These are phyloP conservation scores for Boletellus deceptivus DNA, from an alignment of 1,284 basidiomycete species.

Conservation along the genomic window DNA sequence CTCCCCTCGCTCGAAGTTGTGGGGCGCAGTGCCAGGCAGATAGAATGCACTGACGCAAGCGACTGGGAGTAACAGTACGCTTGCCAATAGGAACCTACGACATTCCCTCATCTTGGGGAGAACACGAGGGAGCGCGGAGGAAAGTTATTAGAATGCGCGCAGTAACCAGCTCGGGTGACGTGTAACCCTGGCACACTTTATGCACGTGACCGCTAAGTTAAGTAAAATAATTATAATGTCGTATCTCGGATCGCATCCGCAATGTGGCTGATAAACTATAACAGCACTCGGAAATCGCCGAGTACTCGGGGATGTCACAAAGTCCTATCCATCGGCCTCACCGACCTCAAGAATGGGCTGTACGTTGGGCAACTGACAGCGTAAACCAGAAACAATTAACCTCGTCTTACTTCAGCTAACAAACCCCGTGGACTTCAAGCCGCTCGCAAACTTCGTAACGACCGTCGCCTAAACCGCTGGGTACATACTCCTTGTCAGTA, in stretches of 20 bases:
- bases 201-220: no score
- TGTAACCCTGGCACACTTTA: background rate
- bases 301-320: constrained; percentile 8
- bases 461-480: constrained; percentile 97
- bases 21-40: constrained; percentile 77
- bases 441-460: constrained; percentile 95
- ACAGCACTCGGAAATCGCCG: constrained; percentile 32
- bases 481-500: constrained; percentile 43
- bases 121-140: background rate
- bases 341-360: constrained; percentile 78
- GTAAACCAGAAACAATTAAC: constrained; percentile 10
- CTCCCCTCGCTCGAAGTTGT: constrained; percentile 70
- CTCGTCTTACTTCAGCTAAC: constrained; percentile 58
- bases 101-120: constrained; percentile 22
- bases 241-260: background rate
- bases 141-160: no score
- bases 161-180: background rate
- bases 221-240: no score
- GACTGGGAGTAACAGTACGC: constrained; percentile 20
- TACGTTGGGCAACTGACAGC: constrained; percentile 44
- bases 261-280: constrained; percentile 39
- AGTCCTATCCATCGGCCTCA: constrained; percentile 36
- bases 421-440: constrained; percentile 99
- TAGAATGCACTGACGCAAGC: constrained; percentile 52
- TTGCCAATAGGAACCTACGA: constrained; percentile 11